These are phyloP conservation scores for Clarireedia sp. DNA, from an alignment of 2,329 filamentous ascomycete genomes.

Conservation along the genomic window DNA sequence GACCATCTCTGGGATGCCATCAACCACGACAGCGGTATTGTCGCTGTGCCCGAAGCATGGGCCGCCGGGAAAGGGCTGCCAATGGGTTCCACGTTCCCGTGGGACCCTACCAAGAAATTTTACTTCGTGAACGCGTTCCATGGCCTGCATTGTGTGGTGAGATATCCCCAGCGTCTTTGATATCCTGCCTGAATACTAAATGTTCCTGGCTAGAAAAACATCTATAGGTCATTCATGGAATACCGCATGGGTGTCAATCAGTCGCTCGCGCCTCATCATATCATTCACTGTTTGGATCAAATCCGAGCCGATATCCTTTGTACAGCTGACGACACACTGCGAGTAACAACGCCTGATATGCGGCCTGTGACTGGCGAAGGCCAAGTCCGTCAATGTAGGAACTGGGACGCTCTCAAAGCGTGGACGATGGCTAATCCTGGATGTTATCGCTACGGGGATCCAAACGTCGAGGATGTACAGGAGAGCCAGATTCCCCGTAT, in stretches of 20 bases:
- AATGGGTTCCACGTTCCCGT: neutral
- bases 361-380: neutral
- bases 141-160: neutral
- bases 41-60: neutral
- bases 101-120: neutral
- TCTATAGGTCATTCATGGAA: neutral
- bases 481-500: neutral
- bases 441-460: neutral
- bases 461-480: neutral
- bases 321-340: conserved; percentile 3
- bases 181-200: neutral
- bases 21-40: neutral
- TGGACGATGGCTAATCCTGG: neutral
- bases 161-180: neutral
- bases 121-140: conserved; percentile 1
- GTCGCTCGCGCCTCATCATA: neutral
- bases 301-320: conserved; percentile 3
- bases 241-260: neutral
- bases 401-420: neutral
- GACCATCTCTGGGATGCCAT: neutral
- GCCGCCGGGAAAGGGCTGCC: neutral
- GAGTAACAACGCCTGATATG: neutral
- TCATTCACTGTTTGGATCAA: conserved; percentile 5
- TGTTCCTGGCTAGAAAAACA: neutral
- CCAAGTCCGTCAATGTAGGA: neutral